phyloP scores from a whole-genome alignment of 176 grass and related monocot genomes.

The Ensete glaucum region DNA sequence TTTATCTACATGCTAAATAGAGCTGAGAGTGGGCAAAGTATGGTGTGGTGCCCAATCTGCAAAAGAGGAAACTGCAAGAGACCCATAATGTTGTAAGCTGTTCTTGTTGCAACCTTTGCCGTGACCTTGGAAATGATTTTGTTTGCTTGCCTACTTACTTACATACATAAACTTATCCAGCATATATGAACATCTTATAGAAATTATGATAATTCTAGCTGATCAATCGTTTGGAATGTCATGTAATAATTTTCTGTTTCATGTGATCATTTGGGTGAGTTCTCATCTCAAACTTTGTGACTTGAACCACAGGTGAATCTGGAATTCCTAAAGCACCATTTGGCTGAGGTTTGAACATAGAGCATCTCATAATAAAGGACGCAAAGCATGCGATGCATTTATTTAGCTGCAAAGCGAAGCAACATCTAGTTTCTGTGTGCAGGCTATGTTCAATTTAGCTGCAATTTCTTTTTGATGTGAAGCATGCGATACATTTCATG shows the following conservation, averaged over 20 bases:
- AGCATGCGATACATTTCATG: conserved; percentile 57
- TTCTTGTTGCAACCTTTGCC: conserved; percentile 48
- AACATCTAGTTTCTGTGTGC: conserved; percentile 57
- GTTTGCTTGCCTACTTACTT: conserved; percentile 11
- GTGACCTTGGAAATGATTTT: conserved; percentile 79
- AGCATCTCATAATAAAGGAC: conserved; percentile 76
- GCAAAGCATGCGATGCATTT: conserved; percentile 18
- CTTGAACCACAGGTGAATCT: conserved; percentile 46
- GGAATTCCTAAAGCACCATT: conserved; percentile 45
- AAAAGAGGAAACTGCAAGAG: conserved; percentile 66
- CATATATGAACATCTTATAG: not conserved
- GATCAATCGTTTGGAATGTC: not conserved
- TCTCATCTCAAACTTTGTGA: not conserved
- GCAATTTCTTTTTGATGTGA: conserved; percentile 71
- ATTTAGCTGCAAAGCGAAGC: conserved; percentile 1
- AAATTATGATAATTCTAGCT: not conserved
- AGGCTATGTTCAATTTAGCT: conserved; percentile 58
- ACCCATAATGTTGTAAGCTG: conserved; percentile 58
- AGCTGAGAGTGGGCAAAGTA: conserved; percentile 32
- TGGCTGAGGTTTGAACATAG: conserved; percentile 49
- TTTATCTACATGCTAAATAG: conserved; percentile 22
- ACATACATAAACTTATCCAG: not conserved
- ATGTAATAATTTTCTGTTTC: not conserved
- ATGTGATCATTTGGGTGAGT: conserved; percentile 1
- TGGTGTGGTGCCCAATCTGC: conserved; percentile 94